phyloP scores from a whole-genome alignment of 1,284 basidiomycete species.

The Lentinus polychrous region DNA sequence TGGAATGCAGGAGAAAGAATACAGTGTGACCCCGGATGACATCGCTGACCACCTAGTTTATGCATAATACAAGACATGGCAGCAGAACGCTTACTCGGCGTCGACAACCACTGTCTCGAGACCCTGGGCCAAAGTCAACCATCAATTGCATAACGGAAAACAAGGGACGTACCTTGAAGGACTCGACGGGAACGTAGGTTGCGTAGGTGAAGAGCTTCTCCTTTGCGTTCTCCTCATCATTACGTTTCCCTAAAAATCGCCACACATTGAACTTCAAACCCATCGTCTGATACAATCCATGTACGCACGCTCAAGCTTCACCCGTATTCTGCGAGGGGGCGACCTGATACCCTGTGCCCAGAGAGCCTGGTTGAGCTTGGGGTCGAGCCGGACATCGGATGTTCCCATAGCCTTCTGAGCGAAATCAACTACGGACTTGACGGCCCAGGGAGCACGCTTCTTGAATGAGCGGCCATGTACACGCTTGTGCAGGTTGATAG shows the following conservation, averaged over 20 bases:
- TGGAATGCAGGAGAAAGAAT: not conserved
- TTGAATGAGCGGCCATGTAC: slow-evolving; percentile 90
- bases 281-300: slow-evolving; percentile 3
- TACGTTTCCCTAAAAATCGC: slow-evolving; percentile 64
- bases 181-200: slow-evolving; percentile 68
- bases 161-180: slow-evolving; percentile 73
- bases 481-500: slow-evolving; percentile 91
- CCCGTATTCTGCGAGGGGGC: slow-evolving; percentile 83
- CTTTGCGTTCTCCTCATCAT: slow-evolving; percentile 94
- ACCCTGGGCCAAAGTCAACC: slow-evolving; percentile 45
- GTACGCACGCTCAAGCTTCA: slow-evolving; percentile 87
- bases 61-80: slow-evolving; percentile 1
- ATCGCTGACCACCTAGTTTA: not conserved
- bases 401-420: slow-evolving; percentile 94
- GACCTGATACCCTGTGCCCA: slow-evolving; percentile 89
- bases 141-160: not conserved
- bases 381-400: slow-evolving; percentile 85
- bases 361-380: slow-evolving; percentile 88
- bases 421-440: slow-evolving; percentile 88
- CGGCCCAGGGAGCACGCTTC: slow-evolving; percentile 89
- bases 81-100: slow-evolving; percentile 43
- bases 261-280: not conserved
- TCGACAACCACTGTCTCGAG: slow-evolving; percentile 80
- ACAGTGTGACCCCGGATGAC: not conserved
- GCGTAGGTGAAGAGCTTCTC: slow-evolving; percentile 96